Evolutionary conservation across 1,284 basidiomycete genomes (phyloP).

Genomic region (Ceratobasidium sp.): DNA sequence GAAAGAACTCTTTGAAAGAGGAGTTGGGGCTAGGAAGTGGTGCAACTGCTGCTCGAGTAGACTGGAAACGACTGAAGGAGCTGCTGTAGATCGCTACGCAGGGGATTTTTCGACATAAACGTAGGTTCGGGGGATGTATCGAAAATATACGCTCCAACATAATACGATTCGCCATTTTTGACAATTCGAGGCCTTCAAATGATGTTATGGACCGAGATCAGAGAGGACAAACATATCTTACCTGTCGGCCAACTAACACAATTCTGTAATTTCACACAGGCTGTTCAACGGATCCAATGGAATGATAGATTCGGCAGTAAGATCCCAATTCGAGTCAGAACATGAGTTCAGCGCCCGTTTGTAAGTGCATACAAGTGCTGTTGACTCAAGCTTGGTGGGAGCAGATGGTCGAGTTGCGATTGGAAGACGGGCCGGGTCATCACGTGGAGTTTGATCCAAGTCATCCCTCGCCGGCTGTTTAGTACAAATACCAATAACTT

Average conservation of each 20-base stretch:
- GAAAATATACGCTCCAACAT: not conserved
- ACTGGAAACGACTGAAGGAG: constrained; percentile 6
- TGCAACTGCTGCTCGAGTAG: constrained; percentile 3
- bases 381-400: too few species aligned
- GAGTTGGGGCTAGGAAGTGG: not conserved
- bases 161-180: not conserved
- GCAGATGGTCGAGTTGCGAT: too few species aligned
- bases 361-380: too few species aligned
- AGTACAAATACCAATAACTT: not conserved
- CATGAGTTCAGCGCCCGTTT: too few species aligned
- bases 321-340: too few species aligned
- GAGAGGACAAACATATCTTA: not conserved
- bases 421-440: too few species aligned
- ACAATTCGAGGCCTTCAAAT: not conserved
- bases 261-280: too few species aligned
- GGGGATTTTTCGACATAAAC: not conserved
- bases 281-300: too few species aligned
- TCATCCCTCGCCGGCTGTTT: too few species aligned
- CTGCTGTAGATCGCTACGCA: not conserved
- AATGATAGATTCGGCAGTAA: too few species aligned
- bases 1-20: constrained; percentile 36
- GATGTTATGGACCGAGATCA: constrained; percentile 6
- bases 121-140: not conserved
- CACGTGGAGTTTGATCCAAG: too few species aligned
- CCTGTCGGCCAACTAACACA: not conserved